A percentile compares a stretch with the other conserved stretches of the same genome.
Evolutionary conservation across 129 eudicot species (phyloP).

Genomic region (sunflower (Helianthus annuus)): DNA sequence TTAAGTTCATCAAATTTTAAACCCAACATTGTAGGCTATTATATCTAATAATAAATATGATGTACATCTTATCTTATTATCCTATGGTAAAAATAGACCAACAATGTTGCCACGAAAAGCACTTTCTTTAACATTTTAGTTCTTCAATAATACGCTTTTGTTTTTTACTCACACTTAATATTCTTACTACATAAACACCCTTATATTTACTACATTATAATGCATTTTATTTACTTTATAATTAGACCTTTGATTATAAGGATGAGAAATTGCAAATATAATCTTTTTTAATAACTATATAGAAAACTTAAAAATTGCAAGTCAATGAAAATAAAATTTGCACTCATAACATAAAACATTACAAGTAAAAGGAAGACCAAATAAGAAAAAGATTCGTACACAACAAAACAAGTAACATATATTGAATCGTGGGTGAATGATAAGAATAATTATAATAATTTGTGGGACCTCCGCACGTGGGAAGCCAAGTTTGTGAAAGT

Average conservation of each 20-base stretch:
- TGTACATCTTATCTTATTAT: too few relatives aligned
- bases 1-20: too few relatives aligned
- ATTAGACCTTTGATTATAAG: not conserved
- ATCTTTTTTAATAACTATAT: too few relatives aligned
- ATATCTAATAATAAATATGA: too few relatives aligned
- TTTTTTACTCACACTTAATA: not conserved
- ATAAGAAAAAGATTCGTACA: not conserved
- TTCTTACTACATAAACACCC: not conserved
- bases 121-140: not conserved
- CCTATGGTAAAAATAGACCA: not conserved
- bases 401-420: not conserved
- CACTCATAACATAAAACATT: not conserved
- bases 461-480: constrained; percentile 4
- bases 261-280: too few relatives aligned
- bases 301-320: not conserved
- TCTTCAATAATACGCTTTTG: not conserved
- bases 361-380: not conserved
- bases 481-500: constrained; percentile 10
- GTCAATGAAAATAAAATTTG: not conserved
- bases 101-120: not conserved
- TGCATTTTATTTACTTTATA: not conserved
- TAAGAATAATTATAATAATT: constrained; percentile 3
- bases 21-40: too few relatives aligned
- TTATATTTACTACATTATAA: not conserved
- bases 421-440: constrained; percentile 1